A percentile compares a stretch with the other conserved stretches of the same genome.
These are phyloP conservation scores for Halteria grandinella DNA, from an alignment of 73 alveolate species.

Conservation along the genomic window DNA sequence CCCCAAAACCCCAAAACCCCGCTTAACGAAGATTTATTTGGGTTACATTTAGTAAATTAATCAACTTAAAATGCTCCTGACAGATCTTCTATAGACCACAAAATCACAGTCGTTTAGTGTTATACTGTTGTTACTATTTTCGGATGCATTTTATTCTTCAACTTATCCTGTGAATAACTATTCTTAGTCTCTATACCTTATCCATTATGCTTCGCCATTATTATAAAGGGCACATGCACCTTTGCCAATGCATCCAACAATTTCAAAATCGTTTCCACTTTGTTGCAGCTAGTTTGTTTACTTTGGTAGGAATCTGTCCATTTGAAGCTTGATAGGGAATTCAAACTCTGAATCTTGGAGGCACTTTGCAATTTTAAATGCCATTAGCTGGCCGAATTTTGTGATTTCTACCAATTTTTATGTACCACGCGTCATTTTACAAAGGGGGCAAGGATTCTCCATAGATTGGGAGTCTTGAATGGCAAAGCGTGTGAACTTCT, in stretches of 20 bases:
- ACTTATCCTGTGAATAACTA: too few species aligned
- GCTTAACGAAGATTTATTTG: too few species aligned
- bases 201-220: neutral
- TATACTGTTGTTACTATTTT: too few species aligned
- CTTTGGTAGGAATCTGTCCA: conserved; percentile 18
- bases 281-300: neutral
- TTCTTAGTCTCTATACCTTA: conserved; percentile 5
- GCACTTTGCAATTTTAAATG: neutral
- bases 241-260: conserved; percentile 23
- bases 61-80: too few species aligned
- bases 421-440: conserved; percentile 20
- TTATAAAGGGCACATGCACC: neutral
- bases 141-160: too few species aligned
- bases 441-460: conserved; percentile 4
- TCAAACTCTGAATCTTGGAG: neutral
- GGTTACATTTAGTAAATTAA: too few species aligned
- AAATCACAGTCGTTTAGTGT: too few species aligned
- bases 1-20: too few species aligned
- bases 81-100: too few species aligned
- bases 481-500: neutral
- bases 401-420: neutral
- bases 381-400: neutral
- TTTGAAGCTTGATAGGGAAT: conserved; percentile 7
- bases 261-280: conserved; percentile 5
- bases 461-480: neutral